phyloP scores from a whole-genome alignment of 257 asterid species.

The Solanum virginianum region DNA sequence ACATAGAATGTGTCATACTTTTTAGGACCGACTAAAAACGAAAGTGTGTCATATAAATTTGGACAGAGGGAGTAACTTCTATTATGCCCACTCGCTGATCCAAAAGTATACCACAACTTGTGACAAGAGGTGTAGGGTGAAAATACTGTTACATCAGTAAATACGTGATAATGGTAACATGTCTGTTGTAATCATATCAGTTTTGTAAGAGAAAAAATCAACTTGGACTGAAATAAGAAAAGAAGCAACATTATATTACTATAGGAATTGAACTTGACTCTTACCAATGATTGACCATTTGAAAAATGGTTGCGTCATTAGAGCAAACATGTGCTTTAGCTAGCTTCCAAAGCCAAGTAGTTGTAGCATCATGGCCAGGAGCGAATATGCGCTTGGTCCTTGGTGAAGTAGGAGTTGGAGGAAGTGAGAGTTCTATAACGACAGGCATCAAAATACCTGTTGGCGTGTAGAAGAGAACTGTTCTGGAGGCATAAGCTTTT shows the following conservation, averaged over 20 bases:
- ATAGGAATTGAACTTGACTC: neutral
- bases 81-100: no score
- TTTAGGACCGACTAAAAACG: no score
- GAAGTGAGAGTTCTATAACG: slow-evolving; percentile 56
- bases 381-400: slow-evolving; percentile 42
- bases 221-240: neutral
- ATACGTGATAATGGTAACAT: no score
- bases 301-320: slow-evolving; percentile 77
- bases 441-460: slow-evolving; percentile 42
- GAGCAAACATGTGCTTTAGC: slow-evolving; percentile 87
- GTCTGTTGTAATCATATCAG: neutral
- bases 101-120: no score
- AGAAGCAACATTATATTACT: neutral
- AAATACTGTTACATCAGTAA: no score
- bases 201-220: neutral
- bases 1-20: no score
- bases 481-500: slow-evolving; percentile 82
- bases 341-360: slow-evolving; percentile 64
- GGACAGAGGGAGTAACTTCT: no score
- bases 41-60: neutral
- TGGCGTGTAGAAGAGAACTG: slow-evolving; percentile 37
- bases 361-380: slow-evolving; percentile 61
- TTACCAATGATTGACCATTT: slow-evolving; percentile 81
- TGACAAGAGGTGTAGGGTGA: no score
- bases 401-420: slow-evolving; percentile 42